Evolutionary conservation across 352 stramenopile species (phyloP).

Genomic region (Phytophthora meadii): DNA sequence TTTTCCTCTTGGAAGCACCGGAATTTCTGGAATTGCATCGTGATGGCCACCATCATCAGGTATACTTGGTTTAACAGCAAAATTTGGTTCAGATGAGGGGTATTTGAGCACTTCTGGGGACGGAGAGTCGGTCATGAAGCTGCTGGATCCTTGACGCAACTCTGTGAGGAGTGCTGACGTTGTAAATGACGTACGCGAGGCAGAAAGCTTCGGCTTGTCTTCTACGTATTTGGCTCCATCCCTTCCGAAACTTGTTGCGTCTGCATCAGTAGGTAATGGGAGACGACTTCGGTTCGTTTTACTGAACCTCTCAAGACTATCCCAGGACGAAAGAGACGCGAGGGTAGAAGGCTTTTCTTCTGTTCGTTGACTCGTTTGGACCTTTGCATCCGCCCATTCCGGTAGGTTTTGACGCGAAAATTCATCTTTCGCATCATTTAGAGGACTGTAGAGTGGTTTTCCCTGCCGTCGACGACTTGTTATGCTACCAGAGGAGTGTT

Average conservation of each 20-base stretch:
- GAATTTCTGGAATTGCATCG: conserved; percentile 40
- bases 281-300: conserved; percentile 74
- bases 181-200: conserved; percentile 16
- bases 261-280: conserved; percentile 25
- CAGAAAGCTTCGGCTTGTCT: not conserved
- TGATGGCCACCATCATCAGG: not conserved
- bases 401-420: not conserved
- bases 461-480: conserved; percentile 31
- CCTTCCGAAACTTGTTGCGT: not conserved
- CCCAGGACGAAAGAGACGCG: conserved; percentile 49
- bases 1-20: conserved; percentile 66
- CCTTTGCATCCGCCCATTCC: conserved; percentile 16
- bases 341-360: conserved; percentile 18
- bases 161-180: conserved; percentile 31
- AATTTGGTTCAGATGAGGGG: not conserved
- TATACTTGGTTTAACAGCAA: not conserved
- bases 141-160: conserved; percentile 19
- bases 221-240: conserved; percentile 10
- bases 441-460: conserved; percentile 1
- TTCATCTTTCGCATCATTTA: conserved; percentile 1
- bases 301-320: conserved; percentile 85
- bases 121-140: not conserved
- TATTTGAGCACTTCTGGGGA: conserved; percentile 5
- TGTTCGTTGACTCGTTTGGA: not conserved
- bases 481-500: conserved; percentile 11